Evolutionary conservation across 2,329 filamentous ascomycete species (phyloP).

Genomic region (Coniella lustricola): DNA sequence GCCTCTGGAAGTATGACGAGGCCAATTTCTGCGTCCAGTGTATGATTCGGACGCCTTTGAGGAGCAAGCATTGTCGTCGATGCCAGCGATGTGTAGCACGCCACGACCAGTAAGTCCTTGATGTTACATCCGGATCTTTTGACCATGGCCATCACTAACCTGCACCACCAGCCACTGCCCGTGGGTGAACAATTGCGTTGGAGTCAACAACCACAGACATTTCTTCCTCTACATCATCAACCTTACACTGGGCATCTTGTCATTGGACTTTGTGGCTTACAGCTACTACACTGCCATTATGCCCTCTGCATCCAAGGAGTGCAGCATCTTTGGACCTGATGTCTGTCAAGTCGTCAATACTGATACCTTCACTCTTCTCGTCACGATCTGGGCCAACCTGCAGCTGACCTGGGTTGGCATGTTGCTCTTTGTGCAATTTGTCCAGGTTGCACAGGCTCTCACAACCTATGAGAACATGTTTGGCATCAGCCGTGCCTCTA

Average conservation of each 20-base stretch:
- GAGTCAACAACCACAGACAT: slow-evolving; percentile 90
- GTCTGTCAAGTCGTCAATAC: slow-evolving; percentile 72
- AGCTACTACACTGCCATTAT: slow-evolving; percentile 60
- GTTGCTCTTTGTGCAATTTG: slow-evolving; percentile 87
- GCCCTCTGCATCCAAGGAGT: slow-evolving; percentile 46
- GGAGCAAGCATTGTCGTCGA: slow-evolving; percentile 91
- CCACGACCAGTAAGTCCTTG: slow-evolving; percentile 79
- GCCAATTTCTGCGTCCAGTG: slow-evolving; percentile 89
- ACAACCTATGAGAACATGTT: slow-evolving; percentile 98
- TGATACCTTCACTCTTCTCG: slow-evolving; percentile 76
- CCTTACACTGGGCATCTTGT: slow-evolving; percentile 66
- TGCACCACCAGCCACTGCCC: slow-evolving; percentile 68
- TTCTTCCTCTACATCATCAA: slow-evolving; percentile 85
- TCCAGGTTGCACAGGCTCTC: slow-evolving; percentile 86
- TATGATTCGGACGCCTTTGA: slow-evolving; percentile 86
- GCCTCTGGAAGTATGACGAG: slow-evolving; percentile 85
- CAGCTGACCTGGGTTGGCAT: slow-evolving; percentile 97
- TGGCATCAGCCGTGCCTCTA: slow-evolving; percentile 57
- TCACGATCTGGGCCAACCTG: slow-evolving; percentile 70
- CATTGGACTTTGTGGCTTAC: slow-evolving; percentile 66
- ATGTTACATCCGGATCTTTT: background rate
- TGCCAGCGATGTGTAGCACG: slow-evolving; percentile 92
- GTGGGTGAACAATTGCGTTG: slow-evolving; percentile 96
- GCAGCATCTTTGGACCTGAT: slow-evolving; percentile 66
- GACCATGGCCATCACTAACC: background rate